Evolutionary conservation across 805 yeast species (phyloP).

Genomic region (Yarrowia sp.): DNA sequence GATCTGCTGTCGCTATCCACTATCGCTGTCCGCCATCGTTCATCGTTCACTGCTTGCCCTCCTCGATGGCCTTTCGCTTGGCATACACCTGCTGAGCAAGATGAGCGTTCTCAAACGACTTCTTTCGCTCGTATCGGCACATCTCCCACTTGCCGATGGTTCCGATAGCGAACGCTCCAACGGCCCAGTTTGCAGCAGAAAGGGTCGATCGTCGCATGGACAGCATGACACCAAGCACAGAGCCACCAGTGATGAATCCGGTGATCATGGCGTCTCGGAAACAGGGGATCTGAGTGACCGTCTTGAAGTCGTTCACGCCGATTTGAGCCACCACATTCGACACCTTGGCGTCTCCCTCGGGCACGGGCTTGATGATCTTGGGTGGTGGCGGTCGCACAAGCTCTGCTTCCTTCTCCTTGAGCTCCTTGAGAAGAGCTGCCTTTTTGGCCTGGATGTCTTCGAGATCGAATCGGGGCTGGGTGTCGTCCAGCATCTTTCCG

Average conservation of each 20-base stretch:
- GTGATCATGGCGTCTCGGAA: conserved; percentile 51
- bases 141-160: conserved; percentile 91
- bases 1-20: too few species aligned
- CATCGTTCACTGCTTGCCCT: conserved; percentile 11
- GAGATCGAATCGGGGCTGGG: conserved; percentile 25
- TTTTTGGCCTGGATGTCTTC: conserved; percentile 36
- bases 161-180: conserved; percentile 80
- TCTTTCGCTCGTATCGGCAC: conserved; percentile 74
- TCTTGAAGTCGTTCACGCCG: conserved; percentile 47
- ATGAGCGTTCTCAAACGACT: conserved; percentile 69
- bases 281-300: conserved; percentile 50
- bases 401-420: conserved; percentile 30
- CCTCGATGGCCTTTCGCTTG: conserved; percentile 35
- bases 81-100: conserved; percentile 60
- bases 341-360: conserved; percentile 34
- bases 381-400: conserved; percentile 33
- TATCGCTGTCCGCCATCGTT: too few species aligned
- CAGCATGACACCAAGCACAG: conserved; percentile 47
- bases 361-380: conserved; percentile 30
- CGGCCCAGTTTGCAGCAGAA: conserved; percentile 76
- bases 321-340: conserved; percentile 40
- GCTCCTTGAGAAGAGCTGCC: conserved; percentile 34
- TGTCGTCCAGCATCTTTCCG: conserved; percentile 18
- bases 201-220: conserved; percentile 40
- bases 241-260: conserved; percentile 49